Percentiles rank a stretch among this genome's conserved stretches.
phyloP scores from a whole-genome alignment of 2,329 filamentous ascomycete genomes.

The Paramyrothecium roridum region DNA sequence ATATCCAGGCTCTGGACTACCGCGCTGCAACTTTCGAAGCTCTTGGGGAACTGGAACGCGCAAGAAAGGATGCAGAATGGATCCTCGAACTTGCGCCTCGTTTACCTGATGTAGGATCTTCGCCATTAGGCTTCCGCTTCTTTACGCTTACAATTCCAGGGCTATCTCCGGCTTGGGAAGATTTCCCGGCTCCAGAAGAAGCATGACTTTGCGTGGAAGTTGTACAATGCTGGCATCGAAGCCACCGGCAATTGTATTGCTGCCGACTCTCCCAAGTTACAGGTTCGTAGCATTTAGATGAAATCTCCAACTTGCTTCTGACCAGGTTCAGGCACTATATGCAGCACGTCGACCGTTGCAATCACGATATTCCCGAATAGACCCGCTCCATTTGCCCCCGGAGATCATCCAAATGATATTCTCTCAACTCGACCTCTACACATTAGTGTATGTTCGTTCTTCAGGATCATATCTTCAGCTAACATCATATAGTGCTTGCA shows the following conservation, averaged over 20 bases:
- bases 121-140: not conserved
- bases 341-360: slow-evolving; percentile 30
- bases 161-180: slow-evolving; percentile 39
- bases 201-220: slow-evolving; percentile 33
- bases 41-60: slow-evolving; percentile 31
- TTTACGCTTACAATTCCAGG: slow-evolving; percentile 21
- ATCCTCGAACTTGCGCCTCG: slow-evolving; percentile 38
- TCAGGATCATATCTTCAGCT: not conserved
- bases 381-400: slow-evolving; percentile 31
- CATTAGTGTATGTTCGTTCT: slow-evolving; percentile 20
- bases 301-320: not conserved
- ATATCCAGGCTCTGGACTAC: slow-evolving; percentile 38
- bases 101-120: slow-evolving; percentile 29
- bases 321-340: slow-evolving; percentile 25
- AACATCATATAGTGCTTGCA: slow-evolving; percentile 19
- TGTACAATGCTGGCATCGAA: slow-evolving; percentile 36
- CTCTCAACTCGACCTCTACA: slow-evolving; percentile 26
- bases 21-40: slow-evolving; percentile 37
- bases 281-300: slow-evolving; percentile 17
- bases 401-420: slow-evolving; percentile 35
- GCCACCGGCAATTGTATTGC: slow-evolving; percentile 22
- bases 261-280: slow-evolving; percentile 25
- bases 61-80: slow-evolving; percentile 38
- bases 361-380: slow-evolving; percentile 24
- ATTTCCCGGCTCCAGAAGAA: slow-evolving; percentile 33